Evolutionary conservation across 371 early-diverging fungal species (phyloP), one percentile per base, ranked within the genome.

Genomic region (Coemansia sp.): DNA sequence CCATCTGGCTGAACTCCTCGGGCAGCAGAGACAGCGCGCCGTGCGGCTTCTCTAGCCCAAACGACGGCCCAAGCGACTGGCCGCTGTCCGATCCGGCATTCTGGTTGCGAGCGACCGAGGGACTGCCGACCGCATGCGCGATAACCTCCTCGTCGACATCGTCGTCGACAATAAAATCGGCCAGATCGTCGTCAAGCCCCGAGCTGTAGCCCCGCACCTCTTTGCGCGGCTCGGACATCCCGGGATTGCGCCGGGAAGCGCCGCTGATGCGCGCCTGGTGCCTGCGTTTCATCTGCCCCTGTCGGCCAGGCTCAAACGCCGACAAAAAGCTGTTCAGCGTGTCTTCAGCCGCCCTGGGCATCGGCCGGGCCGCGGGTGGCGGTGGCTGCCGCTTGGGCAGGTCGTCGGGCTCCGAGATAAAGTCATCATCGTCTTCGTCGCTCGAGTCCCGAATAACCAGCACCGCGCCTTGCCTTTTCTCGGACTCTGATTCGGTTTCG

Each of bases 101-200:
- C 16, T 16, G 6, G 8, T 9, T 32, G 32, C 39, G 6, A 0
- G 11, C 32, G 6, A 34, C 14, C 31, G 7, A 40, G 11, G 55
- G 31, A 11, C n/a, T 26, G 14, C 14, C 16, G 0, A 38, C 9
- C 4, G n/a, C 47, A 47, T 6, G 26, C 3, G 48, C 40, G 4
- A 31, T 42, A 34, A 36, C 39, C 26, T 30, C 55, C 11, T 41
- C 43, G 32, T 35, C 35, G 1, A 51, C 70, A 31, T 61, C 70
- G 13, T 73, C 73, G 11, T 73, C 74, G 14, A 65, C 65, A 43
- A 70, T 70, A 55, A 70, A 70, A 9, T 73, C 74, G 3, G 58
- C 66, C 41, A 75, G 34, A 10, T 70, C 76, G 10, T 67, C 63
- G 50, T 70, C 76, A 11, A 70, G 47, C 3, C 56, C 67, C 26